Evolutionary conservation across 2,329 filamentous ascomycete genomes (phyloP), one percentile per base, ranked within the genome.

Genomic region (Fusarium coicis): DNA sequence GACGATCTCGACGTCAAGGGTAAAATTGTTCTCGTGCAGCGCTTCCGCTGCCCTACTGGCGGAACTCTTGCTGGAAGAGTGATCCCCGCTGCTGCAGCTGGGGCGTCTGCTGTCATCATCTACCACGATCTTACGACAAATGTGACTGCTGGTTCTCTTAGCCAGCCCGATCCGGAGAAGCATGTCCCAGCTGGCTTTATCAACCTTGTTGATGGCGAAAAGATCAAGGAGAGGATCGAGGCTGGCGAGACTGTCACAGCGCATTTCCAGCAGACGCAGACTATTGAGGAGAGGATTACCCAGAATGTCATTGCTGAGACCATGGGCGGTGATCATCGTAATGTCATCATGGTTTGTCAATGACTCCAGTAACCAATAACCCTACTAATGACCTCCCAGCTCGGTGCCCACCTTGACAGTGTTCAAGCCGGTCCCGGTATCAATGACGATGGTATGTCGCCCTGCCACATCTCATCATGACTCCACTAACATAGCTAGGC

Each of bases 191-290:
- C 74, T 11, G 74, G 73, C 1, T 76, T 76, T 6, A 76, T 76
- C 4, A 69, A 53, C 10, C 78, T 81, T 23, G 80, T 70, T 4
- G 85, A 87, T 59, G 85, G 85, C 0, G 55, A 81, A 46, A 81
- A 79, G 4, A 79, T 87, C 36, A 82, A 81, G 50, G 79, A 78
- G 18, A 79, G 82, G 11, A 76, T 87, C 9, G 57, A 79, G 21
- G 80, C 78, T 1, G 84, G 85, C 0, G 84, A 86, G 66, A 70
- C 72, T 15, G 37, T 75, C 4, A 55, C 58, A n/a, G 74, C 73
- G 1, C 57, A 72, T 10, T 76, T 72, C 0, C 73, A 76, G 4
- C 70, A 77, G 42, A 63, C 73, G 50, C 63, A 76, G 36, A 76
- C 70, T 19, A 75, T 76, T 4, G 74, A 76, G 52, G 70, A 75